phyloP scores from a whole-genome alignment of 768 basidiomycete species.

The Boletus sp. region DNA sequence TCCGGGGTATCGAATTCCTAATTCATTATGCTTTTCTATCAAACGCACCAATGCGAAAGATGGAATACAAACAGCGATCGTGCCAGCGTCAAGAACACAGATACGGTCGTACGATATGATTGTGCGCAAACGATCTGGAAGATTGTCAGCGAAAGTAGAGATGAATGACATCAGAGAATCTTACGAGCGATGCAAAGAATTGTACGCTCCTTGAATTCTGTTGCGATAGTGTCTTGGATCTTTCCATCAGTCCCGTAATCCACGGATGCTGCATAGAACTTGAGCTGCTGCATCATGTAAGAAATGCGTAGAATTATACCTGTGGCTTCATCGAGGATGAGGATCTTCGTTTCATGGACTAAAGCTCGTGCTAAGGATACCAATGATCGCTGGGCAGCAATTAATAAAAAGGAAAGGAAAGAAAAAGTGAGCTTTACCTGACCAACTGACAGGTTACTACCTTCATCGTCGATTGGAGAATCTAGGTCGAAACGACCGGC shows the following conservation, averaged over 20 bases:
- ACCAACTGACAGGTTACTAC: slow-evolving; percentile 78
- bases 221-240: slow-evolving; percentile 87
- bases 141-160: too few species aligned
- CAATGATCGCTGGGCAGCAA: slow-evolving; percentile 67
- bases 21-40: too few species aligned
- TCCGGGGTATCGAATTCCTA: slow-evolving; percentile 52
- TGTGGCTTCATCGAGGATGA: slow-evolving; percentile 90
- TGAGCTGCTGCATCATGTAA: background rate
- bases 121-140: too few species aligned
- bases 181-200: slow-evolving; percentile 31
- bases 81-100: too few species aligned
- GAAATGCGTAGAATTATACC: slow-evolving; percentile 34
- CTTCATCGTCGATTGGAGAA: slow-evolving; percentile 82
- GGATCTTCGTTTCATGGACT: slow-evolving; percentile 80
- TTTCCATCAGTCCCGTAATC: slow-evolving; percentile 88
- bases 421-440: slow-evolving; percentile 9
- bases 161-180: too few species aligned
- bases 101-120: too few species aligned
- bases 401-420: background rate
- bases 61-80: too few species aligned
- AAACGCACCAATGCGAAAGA: too few species aligned
- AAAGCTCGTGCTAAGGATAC: slow-evolving; percentile 88
- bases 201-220: slow-evolving; percentile 81
- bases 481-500: slow-evolving; percentile 75
- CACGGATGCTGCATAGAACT: slow-evolving; percentile 57